phyloP scores from a whole-genome alignment of 345 rosid species.

The Mercurialis annua region DNA sequence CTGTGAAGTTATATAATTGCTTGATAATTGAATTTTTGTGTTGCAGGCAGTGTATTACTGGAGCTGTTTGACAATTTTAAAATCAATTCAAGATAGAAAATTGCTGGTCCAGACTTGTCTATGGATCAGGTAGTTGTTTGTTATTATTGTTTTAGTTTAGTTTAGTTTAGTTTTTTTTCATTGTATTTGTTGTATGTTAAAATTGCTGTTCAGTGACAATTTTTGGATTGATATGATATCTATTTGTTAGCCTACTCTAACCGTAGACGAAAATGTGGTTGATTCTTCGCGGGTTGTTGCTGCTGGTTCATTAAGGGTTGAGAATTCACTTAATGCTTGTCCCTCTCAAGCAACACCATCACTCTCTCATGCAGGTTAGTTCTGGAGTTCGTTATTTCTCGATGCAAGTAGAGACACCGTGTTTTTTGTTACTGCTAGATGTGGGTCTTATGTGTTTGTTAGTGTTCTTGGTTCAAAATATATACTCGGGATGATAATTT shows the following conservation, averaged over 20 bases:
- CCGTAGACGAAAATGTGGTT: conserved; percentile 18
- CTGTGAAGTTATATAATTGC: too few species aligned
- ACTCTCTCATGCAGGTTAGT: conserved; percentile 40
- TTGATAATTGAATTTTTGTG: too few species aligned
- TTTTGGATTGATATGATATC: conserved; percentile 9
- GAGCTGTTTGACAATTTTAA: conserved; percentile 15
- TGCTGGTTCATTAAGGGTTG: conserved; percentile 27
- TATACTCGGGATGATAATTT: too few species aligned
- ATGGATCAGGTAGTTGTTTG: conserved; percentile 36
- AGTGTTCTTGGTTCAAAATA: background rate
- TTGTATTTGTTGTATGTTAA: background rate
- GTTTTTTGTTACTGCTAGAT: background rate
- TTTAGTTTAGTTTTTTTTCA: background rate
- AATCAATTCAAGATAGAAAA: conserved; percentile 18
- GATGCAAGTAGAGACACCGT: background rate
- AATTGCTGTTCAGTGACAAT: conserved; percentile 2
- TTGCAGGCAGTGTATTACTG: too few species aligned
- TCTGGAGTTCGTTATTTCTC: conserved; percentile 7
- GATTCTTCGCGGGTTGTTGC: conserved; percentile 27
- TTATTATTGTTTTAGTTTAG: conserved; percentile 7
- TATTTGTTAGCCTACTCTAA: conserved; percentile 15
- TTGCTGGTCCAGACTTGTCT: conserved; percentile 18
- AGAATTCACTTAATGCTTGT: conserved; percentile 25
- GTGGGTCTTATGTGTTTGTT: background rate
- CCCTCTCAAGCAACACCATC: conserved; percentile 27